These are phyloP conservation scores for Malania oleifera DNA, from an alignment of 164 flowering plant species.

Conservation along the genomic window DNA sequence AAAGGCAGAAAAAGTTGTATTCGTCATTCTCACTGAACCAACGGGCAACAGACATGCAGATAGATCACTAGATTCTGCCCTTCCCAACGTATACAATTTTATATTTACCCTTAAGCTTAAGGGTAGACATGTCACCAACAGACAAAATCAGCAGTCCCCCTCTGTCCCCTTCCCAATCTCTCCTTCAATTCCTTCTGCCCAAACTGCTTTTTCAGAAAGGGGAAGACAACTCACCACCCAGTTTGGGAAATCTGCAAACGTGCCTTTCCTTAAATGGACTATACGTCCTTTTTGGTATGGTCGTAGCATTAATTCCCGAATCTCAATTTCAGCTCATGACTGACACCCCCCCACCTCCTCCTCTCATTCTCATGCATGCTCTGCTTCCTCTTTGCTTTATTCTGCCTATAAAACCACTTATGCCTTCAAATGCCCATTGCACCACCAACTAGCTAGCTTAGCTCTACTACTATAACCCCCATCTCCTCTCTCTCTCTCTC, in stretches of 20 bases:
- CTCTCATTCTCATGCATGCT: no score
- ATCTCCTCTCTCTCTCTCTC: conserved; percentile 9
- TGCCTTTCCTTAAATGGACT: conserved; percentile 13
- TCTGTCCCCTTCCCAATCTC: no score
- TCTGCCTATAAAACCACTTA: conserved; percentile 28
- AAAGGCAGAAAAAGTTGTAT: conserved; percentile 21
- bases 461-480: neutral
- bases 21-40: conserved; percentile 30
- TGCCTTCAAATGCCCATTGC: neutral
- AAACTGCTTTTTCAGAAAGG: neutral
- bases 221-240: neutral
- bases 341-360: conserved; percentile 1
- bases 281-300: neutral
- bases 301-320: conserved; percentile 9
- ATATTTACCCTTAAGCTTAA: neutral
- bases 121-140: no score
- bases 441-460: neutral
- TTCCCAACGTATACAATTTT: neutral
- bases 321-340: conserved; percentile 20
- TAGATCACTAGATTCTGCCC: conserved; percentile 17
- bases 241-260: conserved; percentile 4
- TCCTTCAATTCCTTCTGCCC: conserved; percentile 1
- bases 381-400: no score
- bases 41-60: conserved; percentile 20
- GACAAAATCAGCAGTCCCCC: neutral